Base-by-base conservation (phyloP, 2,329 filamentous ascomycete genomes). In the Amauroascus niger region DNA sequence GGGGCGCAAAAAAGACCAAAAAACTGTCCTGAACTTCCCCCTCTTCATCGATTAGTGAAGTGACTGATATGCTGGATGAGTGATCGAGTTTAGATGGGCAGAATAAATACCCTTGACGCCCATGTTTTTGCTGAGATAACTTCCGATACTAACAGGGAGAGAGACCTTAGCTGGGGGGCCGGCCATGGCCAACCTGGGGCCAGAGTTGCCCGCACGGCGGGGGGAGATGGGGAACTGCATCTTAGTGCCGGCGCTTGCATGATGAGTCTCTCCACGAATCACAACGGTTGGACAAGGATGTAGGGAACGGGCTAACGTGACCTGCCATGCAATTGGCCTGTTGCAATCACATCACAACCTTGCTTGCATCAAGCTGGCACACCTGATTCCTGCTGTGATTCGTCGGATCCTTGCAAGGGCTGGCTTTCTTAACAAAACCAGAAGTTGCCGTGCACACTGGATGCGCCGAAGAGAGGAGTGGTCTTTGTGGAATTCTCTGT, bases 181-280 rank as follows among this genome's bases (percentile, higher is more conserved):
- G 39, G 40, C 18, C 18, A 13, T 43, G 40, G 40, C 22, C 20
- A 2, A 40, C 37, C 16, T 2, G n/a, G n/a, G 16, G n/a, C 37
- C 37, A 16, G 5, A 18, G n/a, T n/a, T n/a, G 2, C 5, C 3
- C 18, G 13, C n/a, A 16, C 41, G 33, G 44, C 44, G 24, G n/a
- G n/a, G n/a, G n/a, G 44, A 24, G 44, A 32, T 47, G 28, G 22
- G 14, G n/a, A 28, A 11, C 7, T 20, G n/a, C 22, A 3, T 30
- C 7, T 43, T 30, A 52, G 49, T 45, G 49, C 39, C 26, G 51
- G 51, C 51, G 51, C 51, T 53, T 48, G n/a, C 28, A 43, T 6
- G 20, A 37, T 26, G 13, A 22, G 6, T 13, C n/a, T 39, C 33
- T 18, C 51, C 33, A 47, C 51, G 51, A 53, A 53, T 53, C 32